Evolutionary conservation across 495 filamentous ascomycete genomes (phyloP).

Genomic region (Tirmania nivea): DNA sequence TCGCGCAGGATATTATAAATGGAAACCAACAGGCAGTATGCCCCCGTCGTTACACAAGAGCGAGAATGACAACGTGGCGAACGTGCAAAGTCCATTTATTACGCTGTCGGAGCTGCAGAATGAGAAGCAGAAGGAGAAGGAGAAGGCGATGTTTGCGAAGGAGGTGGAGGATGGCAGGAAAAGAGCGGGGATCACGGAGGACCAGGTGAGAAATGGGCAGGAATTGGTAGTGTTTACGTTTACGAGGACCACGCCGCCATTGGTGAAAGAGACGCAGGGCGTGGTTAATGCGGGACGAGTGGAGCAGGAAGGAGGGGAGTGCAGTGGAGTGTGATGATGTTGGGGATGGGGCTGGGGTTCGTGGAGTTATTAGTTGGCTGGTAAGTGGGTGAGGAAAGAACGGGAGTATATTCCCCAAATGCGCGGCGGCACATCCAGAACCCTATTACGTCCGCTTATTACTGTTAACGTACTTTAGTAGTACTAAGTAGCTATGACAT

Average conservation of each 20-base stretch:
- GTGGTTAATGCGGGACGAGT: neutral
- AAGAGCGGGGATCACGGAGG: neutral
- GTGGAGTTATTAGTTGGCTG: no score
- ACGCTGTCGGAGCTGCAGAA: neutral
- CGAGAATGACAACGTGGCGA: neutral
- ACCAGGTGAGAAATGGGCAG: neutral
- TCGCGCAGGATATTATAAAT: neutral
- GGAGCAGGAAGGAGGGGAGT: no score
- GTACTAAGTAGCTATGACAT: no score
- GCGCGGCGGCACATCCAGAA: no score
- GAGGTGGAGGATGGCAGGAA: neutral
- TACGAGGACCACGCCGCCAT: neutral
- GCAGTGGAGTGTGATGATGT: no score
- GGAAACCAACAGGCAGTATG: neutral
- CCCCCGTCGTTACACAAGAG: neutral
- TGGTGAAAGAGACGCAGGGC: neutral
- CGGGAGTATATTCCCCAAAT: no score
- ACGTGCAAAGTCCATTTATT: neutral
- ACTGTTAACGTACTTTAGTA: no score
- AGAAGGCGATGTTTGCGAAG: neutral
- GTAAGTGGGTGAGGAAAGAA: no score
- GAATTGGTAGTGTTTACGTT: neutral
- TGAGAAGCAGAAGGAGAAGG: neutral
- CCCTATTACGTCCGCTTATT: no score
- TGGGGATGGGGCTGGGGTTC: no score